Evolutionary conservation across 2,329 filamentous ascomycete genomes (phyloP).

Genomic region (Ambrosiella cleistominuta): DNA sequence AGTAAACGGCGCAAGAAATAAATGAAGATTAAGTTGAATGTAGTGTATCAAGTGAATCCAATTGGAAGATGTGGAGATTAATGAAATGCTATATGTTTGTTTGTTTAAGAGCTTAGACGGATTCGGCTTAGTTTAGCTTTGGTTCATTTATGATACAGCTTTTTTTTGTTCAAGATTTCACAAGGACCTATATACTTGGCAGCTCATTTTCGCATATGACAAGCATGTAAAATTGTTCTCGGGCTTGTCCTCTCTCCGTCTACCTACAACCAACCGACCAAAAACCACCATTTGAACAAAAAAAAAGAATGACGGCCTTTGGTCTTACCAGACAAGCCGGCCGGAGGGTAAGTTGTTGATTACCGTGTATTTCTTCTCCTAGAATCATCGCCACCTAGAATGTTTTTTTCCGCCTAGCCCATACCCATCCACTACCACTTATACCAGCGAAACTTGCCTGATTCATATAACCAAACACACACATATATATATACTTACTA

Average conservation of each 20-base stretch:
- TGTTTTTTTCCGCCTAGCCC: neutral
- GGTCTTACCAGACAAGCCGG: slow-evolving; percentile 32
- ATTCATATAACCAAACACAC: neutral
- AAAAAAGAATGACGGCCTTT: slow-evolving; percentile 27
- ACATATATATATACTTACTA: neutral
- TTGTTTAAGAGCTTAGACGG: neutral
- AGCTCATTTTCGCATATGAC: too few relatives aligned
- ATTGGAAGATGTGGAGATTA: neutral
- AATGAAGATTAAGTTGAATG: neutral
- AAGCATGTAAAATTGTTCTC: neutral
- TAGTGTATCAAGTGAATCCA: neutral
- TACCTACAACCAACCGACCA: neutral
- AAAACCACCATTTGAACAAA: neutral
- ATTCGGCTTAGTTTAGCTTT: neutral
- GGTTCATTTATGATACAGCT: neutral
- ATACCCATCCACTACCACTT: neutral
- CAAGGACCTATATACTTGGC: neutral
- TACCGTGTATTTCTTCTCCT: neutral
- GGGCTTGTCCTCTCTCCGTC: neutral
- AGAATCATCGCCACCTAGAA: neutral
- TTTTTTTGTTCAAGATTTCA: neutral
- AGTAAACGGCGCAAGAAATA: neutral
- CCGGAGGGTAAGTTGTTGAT: slow-evolving; percentile 24
- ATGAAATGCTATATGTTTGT: neutral
- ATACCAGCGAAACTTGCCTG: neutral